phyloP scores from a whole-genome alignment of 2,329 filamentous ascomycete species.

The Clarireedia paspali region DNA sequence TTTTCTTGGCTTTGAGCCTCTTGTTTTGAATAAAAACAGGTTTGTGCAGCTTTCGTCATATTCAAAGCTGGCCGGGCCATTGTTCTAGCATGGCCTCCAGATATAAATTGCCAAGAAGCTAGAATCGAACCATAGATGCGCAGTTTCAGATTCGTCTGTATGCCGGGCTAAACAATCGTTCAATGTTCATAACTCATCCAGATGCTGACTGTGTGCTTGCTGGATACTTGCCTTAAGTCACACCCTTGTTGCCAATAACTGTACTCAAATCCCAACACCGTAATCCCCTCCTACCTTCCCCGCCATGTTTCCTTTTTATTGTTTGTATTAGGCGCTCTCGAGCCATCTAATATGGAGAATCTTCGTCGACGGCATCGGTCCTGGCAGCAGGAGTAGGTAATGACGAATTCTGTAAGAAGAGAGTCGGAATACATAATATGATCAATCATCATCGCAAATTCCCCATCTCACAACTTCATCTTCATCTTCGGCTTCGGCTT shows the following conservation, averaged over 20 bases:
- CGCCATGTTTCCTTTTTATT: not conserved
- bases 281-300: not conserved
- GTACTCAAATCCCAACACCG: not conserved
- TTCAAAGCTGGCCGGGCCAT: not conserved
- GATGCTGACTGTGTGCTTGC: not conserved
- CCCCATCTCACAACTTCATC: not conserved
- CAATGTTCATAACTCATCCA: not conserved
- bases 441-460: not conserved
- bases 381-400: not conserved
- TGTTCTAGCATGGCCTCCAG: not conserved
- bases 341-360: not conserved
- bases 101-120: not conserved
- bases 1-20: not conserved
- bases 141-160: not conserved
- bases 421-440: not conserved
- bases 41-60: not conserved
- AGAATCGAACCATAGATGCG: not conserved
- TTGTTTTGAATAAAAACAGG: not conserved
- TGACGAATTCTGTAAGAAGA: not conserved
- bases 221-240: not conserved
- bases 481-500: not conserved
- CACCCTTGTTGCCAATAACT: not conserved
- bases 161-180: not conserved
- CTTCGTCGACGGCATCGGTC: not conserved
- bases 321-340: not conserved